A percentile compares a stretch with the other conserved stretches of the same genome.
These are phyloP conservation scores for Pseudopediastrum boryanum DNA, from an alignment of 139 green algal species.

Conservation along the genomic window DNA sequence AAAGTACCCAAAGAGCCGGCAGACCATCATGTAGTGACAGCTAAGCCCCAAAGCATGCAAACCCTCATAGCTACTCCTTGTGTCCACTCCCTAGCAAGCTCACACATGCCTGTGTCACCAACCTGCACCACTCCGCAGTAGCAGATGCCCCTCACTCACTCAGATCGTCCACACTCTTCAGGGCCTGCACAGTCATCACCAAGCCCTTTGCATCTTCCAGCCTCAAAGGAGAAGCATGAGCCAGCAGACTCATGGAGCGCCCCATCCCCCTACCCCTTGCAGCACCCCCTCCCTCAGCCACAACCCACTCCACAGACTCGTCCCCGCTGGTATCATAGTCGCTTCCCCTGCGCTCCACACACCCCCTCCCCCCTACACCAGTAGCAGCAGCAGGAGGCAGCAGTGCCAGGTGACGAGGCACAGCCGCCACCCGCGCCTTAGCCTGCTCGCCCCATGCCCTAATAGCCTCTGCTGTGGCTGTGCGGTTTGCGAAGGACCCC, in stretches of 20 bases:
- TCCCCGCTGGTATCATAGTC: conserved; percentile 2
- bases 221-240: conserved; percentile 10
- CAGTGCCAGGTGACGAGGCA: conserved; percentile 1
- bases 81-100: no score
- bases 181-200: conserved; percentile 29
- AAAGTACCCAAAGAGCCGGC: no score
- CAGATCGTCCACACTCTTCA: conserved; percentile 35
- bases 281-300: not conserved
- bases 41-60: no score
- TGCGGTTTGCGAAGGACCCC: conserved; percentile 24
- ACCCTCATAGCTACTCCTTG: no score
- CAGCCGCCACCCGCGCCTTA: not conserved
- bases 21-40: no score
- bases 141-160: no score
- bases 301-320: not conserved
- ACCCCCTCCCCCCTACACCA: not conserved
- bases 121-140: no score
- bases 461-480: not conserved
- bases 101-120: no score
- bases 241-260: conserved; percentile 33
- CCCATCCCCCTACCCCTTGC: not conserved
- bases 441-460: conserved; percentile 15
- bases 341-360: conserved; percentile 5
- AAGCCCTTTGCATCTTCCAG: conserved; percentile 27
- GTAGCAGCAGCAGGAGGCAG: not conserved